Base-by-base conservation (phyloP, 352 stramenopile species). In the Phytophthora tubulina region DNA sequence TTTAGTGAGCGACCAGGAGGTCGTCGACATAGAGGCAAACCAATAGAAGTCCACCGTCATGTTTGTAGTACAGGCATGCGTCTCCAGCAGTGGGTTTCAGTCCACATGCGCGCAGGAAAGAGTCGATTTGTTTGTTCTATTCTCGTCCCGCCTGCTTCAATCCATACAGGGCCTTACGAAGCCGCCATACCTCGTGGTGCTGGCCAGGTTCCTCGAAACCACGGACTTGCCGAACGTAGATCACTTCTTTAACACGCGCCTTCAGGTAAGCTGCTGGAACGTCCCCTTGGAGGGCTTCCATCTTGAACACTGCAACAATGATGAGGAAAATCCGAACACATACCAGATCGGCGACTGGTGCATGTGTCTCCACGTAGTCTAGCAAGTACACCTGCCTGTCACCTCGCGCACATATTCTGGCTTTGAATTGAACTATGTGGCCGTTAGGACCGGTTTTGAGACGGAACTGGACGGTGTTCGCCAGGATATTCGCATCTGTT, bases 11-110 rank as follows among this genome's bases (percentile, higher is more conserved):
- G 2, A 60, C n/a, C 3, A 60, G 38, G 2, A 67, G 17, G n/a
- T 59, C 38, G 39, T 60, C 60, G 0, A 60, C 49, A n/a, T 67
- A 67, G 1, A 67, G 1, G 6, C 60, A 67, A 1, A 67, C 60
- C 0, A 60, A 36, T 9, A 67, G n/a, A 17, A 52, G 49, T 4
- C 13, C 9, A 10, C 17, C 49, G 3, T 14, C 36, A 5, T 39
- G 6, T 6, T 14, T 9, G 11, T 38, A 60, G 6, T 67, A 59
- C 7, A 67, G 30, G 9, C 38, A 67, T 13, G 13, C 13, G 17
- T 54, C 49, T 3, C 13, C 38, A 8, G 9, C 0, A 1, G 36
- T 54, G 1, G 48, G 36, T 4, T 15, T 27, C 3, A 67, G 60
- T 2, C 38, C 60, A 27, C 46, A 54, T 14, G n/a, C n/a, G 0